phyloP scores from a whole-genome alignment of 805 yeast genomes.

The Hyphopichia homilentoma region DNA sequence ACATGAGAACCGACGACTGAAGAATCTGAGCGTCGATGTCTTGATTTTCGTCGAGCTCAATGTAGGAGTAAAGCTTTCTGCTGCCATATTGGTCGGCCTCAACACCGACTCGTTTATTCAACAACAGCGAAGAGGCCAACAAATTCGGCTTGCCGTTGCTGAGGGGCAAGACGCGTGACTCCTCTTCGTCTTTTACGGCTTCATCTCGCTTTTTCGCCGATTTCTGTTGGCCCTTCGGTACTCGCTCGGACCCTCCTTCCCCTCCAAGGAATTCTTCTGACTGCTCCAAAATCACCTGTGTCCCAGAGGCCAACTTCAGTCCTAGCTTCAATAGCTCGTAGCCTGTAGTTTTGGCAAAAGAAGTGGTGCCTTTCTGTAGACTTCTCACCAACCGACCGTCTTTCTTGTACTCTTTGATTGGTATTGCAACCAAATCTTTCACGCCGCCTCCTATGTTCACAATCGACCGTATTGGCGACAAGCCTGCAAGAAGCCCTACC shows the following conservation, averaged over 20 bases:
- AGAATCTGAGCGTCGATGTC: conserved; percentile 16
- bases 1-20: conserved; percentile 19
- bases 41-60: conserved; percentile 29
- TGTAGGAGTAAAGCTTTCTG: conserved; percentile 24
- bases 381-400: conserved; percentile 70
- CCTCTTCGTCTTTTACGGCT: conserved; percentile 5
- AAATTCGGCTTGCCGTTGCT: conserved; percentile 10
- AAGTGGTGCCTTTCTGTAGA: conserved; percentile 67
- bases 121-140: conserved; percentile 23
- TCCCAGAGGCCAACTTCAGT: conserved; percentile 81
- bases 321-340: conserved; percentile 80
- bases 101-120: conserved; percentile 15
- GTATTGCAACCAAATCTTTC: conserved; percentile 67
- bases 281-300: conserved; percentile 74
- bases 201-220: conserved; percentile 6
- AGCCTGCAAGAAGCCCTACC: conserved; percentile 75
- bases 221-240: conserved; percentile 9
- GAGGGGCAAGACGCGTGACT: conserved; percentile 1
- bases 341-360: conserved; percentile 74
- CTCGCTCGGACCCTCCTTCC: conserved; percentile 53
- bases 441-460: conserved; percentile 78
- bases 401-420: conserved; percentile 67
- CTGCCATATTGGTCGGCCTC: conserved; percentile 18
- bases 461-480: conserved; percentile 76
- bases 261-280: conserved; percentile 82